These are phyloP conservation scores for Exophiala mesophila DNA, from an alignment of 2,329 filamentous ascomycete species.

Conservation along the genomic window DNA sequence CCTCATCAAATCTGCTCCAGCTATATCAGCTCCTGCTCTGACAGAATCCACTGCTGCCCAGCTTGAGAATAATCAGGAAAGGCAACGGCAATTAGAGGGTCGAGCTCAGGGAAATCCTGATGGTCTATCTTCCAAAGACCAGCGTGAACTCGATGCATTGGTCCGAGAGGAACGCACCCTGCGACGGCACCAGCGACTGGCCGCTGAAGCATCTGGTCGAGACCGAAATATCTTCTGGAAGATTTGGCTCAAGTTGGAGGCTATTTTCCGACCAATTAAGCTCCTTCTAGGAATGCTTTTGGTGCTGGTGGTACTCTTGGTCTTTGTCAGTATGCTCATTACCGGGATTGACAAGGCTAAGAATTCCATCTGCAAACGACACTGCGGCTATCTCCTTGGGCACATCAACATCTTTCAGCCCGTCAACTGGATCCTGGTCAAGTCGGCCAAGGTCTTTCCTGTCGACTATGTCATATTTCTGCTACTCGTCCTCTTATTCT, in stretches of 20 bases:
- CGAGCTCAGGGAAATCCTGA: conserved; percentile 72
- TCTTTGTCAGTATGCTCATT: conserved; percentile 90
- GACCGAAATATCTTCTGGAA: conserved; percentile 51
- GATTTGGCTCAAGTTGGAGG: conserved; percentile 77
- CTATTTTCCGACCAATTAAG: conserved; percentile 81
- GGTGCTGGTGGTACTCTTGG: conserved; percentile 65
- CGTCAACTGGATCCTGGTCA: conserved; percentile 81
- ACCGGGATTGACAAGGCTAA: conserved; percentile 94
- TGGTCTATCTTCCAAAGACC: conserved; percentile 76
- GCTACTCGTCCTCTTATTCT: conserved; percentile 78
- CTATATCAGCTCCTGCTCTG: conserved; percentile 75
- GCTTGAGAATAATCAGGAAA: conserved; percentile 81
- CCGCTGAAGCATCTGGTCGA: conserved; percentile 71
- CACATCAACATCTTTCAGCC: conserved; percentile 91
- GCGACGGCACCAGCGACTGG: conserved; percentile 80
- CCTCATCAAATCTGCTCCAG: conserved; percentile 86
- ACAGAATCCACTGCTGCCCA: conserved; percentile 72
- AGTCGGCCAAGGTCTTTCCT: conserved; percentile 77
- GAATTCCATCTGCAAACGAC: conserved; percentile 85
- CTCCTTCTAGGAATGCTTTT: conserved; percentile 77
- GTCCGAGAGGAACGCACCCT: conserved; percentile 88
- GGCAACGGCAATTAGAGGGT: conserved; percentile 84
- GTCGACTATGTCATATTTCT: conserved; percentile 89
- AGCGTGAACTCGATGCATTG: conserved; percentile 80
- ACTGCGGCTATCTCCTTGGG: conserved; percentile 87